Base-by-base conservation (phyloP, 306 rosid genomes). In the Notholithocarpus densiflorus region DNA sequence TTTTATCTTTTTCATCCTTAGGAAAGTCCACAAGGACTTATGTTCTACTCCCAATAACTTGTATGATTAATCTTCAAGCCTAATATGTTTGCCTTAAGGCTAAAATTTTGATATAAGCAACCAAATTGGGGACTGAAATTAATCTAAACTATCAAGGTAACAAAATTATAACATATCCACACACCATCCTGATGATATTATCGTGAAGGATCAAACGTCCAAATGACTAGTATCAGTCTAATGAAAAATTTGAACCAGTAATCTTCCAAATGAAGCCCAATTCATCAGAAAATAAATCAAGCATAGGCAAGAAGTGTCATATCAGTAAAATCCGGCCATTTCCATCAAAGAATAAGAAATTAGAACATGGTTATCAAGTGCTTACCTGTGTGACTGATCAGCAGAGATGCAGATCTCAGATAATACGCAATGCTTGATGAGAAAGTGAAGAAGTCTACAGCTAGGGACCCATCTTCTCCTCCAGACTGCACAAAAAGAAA, bases 351-450 rank as follows among this genome's bases (percentile, higher is more conserved):
- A 43, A 29, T 14, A 27, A 62, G 32, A 62, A 27, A 32, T 7
- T 45, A 40, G 75, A 11, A 27, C 26, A 74, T 10, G 62, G 45
- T 57, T 48, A 61, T 51, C 19, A 20, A 26, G 40, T 68, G 23
- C 55, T 60, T 84, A 92, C 97, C 95, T 66, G 97, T 97, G 34
- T 89, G 95, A 84, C 97, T 89, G 68, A 91, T 92, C 56, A 91
- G 91, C 74, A 92, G 97, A 82, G 97, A 92, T 37, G 97, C 97
- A 57, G 91, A 88, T 81, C 82, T 88, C 79, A 94, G 86, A 86
- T 91, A 85, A 29, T 89, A 92, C 2, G 95, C 97, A 61, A 91
- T 94, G 86, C 95, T 94, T 57, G 97, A 89, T 79, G 97, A 92
- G 81, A 94, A 94, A 69, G 92, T 89, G 87, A 91, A 92, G 83